Conservation (phyloP, 2,329 filamentous ascomycete genomes). For the Hymenotorrendiella dingleyae region DNA sequence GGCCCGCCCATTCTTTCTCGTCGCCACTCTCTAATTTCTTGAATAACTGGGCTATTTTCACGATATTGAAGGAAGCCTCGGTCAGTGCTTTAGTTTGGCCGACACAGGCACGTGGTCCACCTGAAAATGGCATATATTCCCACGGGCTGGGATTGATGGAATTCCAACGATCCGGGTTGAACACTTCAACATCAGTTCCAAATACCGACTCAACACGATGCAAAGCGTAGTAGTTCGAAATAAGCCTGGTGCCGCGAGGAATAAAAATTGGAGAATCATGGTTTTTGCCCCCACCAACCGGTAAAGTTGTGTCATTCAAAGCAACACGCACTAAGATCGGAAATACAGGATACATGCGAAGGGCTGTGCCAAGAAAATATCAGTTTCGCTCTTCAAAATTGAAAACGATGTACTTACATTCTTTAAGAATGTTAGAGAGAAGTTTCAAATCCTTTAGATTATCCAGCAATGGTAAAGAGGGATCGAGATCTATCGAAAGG, state of each 20-base stretch:
- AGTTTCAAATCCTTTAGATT: no score
- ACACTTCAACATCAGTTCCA: neutral
- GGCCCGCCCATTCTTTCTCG: neutral
- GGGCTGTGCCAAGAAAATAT: no score
- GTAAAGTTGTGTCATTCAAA: neutral
- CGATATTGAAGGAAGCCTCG: neutral
- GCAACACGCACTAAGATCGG: neutral
- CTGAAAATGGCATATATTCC: neutral
- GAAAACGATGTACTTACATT: no score
- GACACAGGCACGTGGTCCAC: neutral
- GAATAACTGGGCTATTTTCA: neutral
- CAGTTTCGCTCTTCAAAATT: no score
- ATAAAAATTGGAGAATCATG: neutral
- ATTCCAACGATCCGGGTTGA: neutral
- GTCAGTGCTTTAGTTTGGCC: neutral
- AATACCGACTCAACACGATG: neutral
- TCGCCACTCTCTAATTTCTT: neutral
- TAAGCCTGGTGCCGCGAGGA: neutral
- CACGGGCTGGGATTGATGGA: neutral
- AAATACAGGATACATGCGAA: neutral
- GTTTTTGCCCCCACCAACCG: neutral
- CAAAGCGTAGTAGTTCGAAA: neutral
- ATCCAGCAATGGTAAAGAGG: no score
- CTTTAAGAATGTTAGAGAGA: no score
- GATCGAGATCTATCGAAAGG: neutral